Conservation (phyloP, 2,329 filamentous ascomycete species). For the Neopestalotiopsis clavispora region DNA sequence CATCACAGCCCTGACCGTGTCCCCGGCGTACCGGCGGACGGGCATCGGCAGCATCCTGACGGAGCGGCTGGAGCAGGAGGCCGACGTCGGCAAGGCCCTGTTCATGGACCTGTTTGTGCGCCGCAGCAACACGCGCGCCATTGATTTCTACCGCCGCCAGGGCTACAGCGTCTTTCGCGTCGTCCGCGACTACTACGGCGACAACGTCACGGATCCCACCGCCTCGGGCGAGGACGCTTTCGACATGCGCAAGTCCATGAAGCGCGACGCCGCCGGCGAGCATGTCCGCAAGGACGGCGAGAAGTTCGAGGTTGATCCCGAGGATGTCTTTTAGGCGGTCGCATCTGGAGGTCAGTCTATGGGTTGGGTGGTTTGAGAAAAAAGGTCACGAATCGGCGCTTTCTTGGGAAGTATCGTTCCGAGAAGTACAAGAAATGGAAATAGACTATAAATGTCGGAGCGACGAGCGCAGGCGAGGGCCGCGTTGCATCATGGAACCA, state of each 20-base stretch:
- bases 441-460: no score
- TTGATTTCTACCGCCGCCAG: slow-evolving; percentile 86
- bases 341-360: no score
- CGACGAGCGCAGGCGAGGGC: no score
- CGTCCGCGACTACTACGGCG: slow-evolving; percentile 91
- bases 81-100: slow-evolving; percentile 84
- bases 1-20: slow-evolving; percentile 93
- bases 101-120: slow-evolving; percentile 96
- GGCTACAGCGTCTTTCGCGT: slow-evolving; percentile 90
- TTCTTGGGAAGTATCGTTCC: no score
- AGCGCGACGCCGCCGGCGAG: slow-evolving; percentile 75
- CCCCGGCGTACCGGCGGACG: slow-evolving; percentile 81
- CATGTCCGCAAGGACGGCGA: slow-evolving; percentile 85
- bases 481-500: no score
- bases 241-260: slow-evolving; percentile 94
- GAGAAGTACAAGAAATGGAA: no score
- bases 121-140: slow-evolving; percentile 84
- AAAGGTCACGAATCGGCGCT: no score
- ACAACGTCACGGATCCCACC: slow-evolving; percentile 71
- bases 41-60: slow-evolving; percentile 87
- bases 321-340: slow-evolving; percentile 76
- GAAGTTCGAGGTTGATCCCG: slow-evolving; percentile 75
- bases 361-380: no score
- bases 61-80: slow-evolving; percentile 79
- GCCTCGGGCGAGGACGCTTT: slow-evolving; percentile 82